Evolutionary conservation across 768 basidiomycete genomes (phyloP).

Genomic region (Leccinellum luteum): DNA sequence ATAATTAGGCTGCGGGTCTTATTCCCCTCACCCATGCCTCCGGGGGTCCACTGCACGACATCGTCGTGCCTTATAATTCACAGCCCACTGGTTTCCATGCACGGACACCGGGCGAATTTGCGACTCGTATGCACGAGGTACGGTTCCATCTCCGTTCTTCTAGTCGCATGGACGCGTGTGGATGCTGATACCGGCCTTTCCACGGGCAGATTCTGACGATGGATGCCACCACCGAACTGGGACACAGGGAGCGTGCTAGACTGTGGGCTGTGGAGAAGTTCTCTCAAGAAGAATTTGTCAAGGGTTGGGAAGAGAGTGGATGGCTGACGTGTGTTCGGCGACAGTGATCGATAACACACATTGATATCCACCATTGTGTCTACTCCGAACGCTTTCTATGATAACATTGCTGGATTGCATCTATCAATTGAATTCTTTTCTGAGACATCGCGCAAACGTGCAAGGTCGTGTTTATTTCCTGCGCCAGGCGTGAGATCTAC

Average conservation of each 20-base stretch:
- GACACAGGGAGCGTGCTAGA: constrained; percentile 67
- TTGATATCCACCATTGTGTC: not conserved
- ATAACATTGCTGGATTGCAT: not conserved
- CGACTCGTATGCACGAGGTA: constrained; percentile 60
- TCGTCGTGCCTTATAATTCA: constrained; percentile 77
- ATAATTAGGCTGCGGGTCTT: constrained; percentile 80
- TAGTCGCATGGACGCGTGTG: not conserved
- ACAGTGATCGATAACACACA: constrained; percentile 1
- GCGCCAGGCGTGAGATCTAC: not conserved
- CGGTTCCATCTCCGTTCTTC: constrained; percentile 1
- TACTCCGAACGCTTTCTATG: not conserved
- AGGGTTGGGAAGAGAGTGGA: constrained; percentile 65
- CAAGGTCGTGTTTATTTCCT: not conserved
- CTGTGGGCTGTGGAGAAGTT: constrained; percentile 71
- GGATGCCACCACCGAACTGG: constrained; percentile 49
- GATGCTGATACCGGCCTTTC: constrained; percentile 11
- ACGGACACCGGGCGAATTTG: constrained; percentile 59
- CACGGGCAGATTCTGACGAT: constrained; percentile 45
- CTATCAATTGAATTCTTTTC: not conserved
- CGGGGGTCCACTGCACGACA: constrained; percentile 88
- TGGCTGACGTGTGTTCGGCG: constrained; percentile 42
- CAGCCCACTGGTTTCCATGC: constrained; percentile 86
- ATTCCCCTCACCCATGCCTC: constrained; percentile 92
- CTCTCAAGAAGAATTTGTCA: constrained; percentile 73
- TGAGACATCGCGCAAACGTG: not conserved